Conservation (phyloP, 2,329 filamentous ascomycete species). For the Tolypocladium nubicola region DNA sequence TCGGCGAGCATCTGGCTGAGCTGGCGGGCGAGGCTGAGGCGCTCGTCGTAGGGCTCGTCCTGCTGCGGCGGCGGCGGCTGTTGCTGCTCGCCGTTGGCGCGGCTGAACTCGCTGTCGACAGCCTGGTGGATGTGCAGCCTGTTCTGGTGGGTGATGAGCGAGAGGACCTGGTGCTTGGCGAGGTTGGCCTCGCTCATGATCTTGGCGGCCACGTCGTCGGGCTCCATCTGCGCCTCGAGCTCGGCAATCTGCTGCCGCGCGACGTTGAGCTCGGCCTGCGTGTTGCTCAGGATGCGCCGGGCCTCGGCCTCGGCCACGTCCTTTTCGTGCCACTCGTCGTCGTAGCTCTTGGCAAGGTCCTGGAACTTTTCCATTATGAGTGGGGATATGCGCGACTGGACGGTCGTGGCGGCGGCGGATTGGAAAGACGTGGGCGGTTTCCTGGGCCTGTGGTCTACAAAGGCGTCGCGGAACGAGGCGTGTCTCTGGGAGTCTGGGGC, state of each 20-base stretch:
- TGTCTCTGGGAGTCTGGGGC: conserved; percentile 50
- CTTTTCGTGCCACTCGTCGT: conserved; percentile 66
- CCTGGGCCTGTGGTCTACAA: conserved; percentile 29
- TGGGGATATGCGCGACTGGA: conserved; percentile 58
- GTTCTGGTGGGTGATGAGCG: conserved; percentile 41
- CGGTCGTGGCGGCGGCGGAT: conserved; percentile 56
- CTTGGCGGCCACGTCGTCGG: conserved; percentile 41
- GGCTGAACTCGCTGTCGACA: conserved; percentile 38
- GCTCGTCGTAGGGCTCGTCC: conserved; percentile 41
- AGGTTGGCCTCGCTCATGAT: conserved; percentile 39
- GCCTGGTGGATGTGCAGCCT: conserved; percentile 40
- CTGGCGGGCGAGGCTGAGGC: conserved; percentile 46
- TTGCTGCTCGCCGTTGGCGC: conserved; percentile 35
- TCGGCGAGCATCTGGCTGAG: conserved; percentile 46
- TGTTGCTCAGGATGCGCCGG: conserved; percentile 52
- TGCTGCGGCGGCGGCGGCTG: conserved; percentile 6
- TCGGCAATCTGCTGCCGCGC: conserved; percentile 50
- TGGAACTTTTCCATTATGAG: conserved; percentile 63
- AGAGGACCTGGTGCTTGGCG: conserved; percentile 37
- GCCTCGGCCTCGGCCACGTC: conserved; percentile 59
- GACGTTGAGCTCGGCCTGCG: conserved; percentile 54
- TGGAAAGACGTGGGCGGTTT: conserved; percentile 35
- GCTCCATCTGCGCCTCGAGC: conserved; percentile 43
- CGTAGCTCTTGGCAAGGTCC: conserved; percentile 59
- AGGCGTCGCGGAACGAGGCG: conserved; percentile 41